phyloP scores from a whole-genome alignment of 225 moss, liverwort and hornwort genomes.

The Pseudoscleropodium purum region DNA sequence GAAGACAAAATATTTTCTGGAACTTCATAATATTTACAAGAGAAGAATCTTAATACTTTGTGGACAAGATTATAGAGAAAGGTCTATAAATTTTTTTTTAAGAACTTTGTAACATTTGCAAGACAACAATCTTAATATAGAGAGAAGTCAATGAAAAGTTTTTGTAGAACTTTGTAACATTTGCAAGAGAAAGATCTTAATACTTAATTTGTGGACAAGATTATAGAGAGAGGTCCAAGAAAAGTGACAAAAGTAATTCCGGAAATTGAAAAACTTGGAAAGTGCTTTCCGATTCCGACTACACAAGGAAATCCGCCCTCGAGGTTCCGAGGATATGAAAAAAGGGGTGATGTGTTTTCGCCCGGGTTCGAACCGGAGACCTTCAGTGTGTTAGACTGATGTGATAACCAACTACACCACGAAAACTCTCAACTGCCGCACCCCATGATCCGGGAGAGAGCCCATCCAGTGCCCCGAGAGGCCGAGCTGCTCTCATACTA shows the following conservation, averaged over 20 bases:
- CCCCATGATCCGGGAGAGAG: too few species aligned
- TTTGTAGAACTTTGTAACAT: not conserved
- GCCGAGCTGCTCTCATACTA: too few species aligned
- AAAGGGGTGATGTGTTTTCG: not conserved
- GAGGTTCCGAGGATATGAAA: fast-evolving
- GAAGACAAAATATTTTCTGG: not conserved
- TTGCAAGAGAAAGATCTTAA: not conserved
- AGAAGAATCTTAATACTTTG: not conserved
- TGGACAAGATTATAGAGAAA: too few species aligned
- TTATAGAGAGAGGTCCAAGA: not conserved
- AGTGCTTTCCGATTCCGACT: not conserved
- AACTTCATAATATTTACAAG: not conserved
- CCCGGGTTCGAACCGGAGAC: slow-evolving; percentile 40
- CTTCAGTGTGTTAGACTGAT: slow-evolving; percentile 54
- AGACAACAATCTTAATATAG: not conserved
- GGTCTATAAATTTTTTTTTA: too few species aligned
- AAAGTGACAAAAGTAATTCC: not conserved
- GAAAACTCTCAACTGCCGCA: not conserved
- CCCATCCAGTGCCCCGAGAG: too few species aligned
- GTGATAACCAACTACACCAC: slow-evolving; percentile 52
- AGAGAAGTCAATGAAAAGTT: too few species aligned
- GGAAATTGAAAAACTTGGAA: not conserved
- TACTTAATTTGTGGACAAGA: not conserved
- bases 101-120: not conserved
- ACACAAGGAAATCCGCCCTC: not conserved